phyloP scores from a whole-genome alignment of 192 early-diverging fungal genomes.

The Coemansia umbellata region DNA sequence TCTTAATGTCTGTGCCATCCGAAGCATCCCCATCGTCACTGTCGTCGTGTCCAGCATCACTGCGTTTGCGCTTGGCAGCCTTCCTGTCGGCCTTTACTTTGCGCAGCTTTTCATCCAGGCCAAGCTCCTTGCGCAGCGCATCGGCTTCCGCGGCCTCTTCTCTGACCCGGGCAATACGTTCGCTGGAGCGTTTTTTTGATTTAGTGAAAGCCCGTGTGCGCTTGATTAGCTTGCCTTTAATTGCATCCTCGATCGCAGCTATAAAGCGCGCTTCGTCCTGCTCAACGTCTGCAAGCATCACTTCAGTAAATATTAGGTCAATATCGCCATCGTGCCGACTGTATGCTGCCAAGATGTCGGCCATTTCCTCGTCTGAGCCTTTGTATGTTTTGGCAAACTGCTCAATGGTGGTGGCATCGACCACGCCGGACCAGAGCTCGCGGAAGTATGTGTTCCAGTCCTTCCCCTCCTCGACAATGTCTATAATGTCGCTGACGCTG shows the following conservation, averaged over 20 bases:
- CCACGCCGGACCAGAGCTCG: constrained; percentile 68
- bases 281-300: constrained; percentile 58
- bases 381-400: constrained; percentile 70
- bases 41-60: constrained; percentile 9
- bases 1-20: constrained; percentile 43
- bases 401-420: constrained; percentile 69
- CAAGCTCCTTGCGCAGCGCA: constrained; percentile 55
- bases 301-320: constrained; percentile 59
- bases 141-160: constrained; percentile 62
- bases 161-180: constrained; percentile 56
- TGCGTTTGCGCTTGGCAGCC: constrained; percentile 14
- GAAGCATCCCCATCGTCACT: constrained; percentile 21
- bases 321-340: constrained; percentile 64
- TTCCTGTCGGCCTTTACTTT: constrained; percentile 45
- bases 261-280: constrained; percentile 62
- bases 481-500: constrained; percentile 46
- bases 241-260: constrained; percentile 60
- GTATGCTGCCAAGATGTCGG: constrained; percentile 68
- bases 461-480: constrained; percentile 53
- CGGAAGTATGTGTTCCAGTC: constrained; percentile 83
- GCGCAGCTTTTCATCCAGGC: constrained; percentile 57
- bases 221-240: constrained; percentile 54
- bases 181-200: constrained; percentile 49
- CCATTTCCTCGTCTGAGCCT: constrained; percentile 69
- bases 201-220: constrained; percentile 54